These are phyloP conservation scores for Euphorbia pulcherrima DNA, from an alignment of 345 rosid genomes.

Conservation along the genomic window DNA sequence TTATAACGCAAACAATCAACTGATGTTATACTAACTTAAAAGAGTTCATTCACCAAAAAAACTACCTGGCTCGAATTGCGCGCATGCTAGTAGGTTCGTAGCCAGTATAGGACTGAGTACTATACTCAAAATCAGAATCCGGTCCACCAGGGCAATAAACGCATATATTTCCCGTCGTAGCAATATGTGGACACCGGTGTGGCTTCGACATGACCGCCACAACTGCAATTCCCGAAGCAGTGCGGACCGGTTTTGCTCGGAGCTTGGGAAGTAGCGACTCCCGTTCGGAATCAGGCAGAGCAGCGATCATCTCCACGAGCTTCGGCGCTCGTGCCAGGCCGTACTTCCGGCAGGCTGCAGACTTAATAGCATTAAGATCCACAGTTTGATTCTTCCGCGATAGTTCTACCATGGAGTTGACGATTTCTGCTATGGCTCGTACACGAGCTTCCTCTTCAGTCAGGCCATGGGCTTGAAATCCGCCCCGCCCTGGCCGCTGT, in stretches of 20 bases:
- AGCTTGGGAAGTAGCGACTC: constrained; percentile 90
- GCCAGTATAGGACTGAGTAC: constrained; percentile 98
- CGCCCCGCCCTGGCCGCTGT: constrained; percentile 89
- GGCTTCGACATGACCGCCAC: constrained; percentile 99
- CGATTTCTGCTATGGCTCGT: constrained; percentile 88
- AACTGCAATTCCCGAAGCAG: constrained; percentile 95
- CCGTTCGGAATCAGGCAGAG: constrained; percentile 86
- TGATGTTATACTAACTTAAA: no score
- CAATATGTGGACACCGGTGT: constrained; percentile 94
- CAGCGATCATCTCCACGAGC: constrained; percentile 98
- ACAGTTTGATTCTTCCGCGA: constrained; percentile 88
- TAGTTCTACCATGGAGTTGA: constrained; percentile 86
- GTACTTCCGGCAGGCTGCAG: constrained; percentile 89
- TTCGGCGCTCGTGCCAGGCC: constrained; percentile 92
- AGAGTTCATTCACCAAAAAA: neutral
- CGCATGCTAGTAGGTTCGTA: constrained; percentile 99
- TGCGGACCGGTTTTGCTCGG: constrained; percentile 93
- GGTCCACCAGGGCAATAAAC: constrained; percentile 98
- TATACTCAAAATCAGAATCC: constrained; percentile 96
- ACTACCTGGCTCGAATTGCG: constrained; percentile 94
- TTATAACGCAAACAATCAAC: neutral
- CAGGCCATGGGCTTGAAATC: constrained; percentile 71
- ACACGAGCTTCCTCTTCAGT: constrained; percentile 95
- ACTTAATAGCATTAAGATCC: constrained; percentile 85
- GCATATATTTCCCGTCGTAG: constrained; percentile 93